phyloP scores from a whole-genome alignment of 148 eudicot species.

The Agrostemma githago region DNA sequence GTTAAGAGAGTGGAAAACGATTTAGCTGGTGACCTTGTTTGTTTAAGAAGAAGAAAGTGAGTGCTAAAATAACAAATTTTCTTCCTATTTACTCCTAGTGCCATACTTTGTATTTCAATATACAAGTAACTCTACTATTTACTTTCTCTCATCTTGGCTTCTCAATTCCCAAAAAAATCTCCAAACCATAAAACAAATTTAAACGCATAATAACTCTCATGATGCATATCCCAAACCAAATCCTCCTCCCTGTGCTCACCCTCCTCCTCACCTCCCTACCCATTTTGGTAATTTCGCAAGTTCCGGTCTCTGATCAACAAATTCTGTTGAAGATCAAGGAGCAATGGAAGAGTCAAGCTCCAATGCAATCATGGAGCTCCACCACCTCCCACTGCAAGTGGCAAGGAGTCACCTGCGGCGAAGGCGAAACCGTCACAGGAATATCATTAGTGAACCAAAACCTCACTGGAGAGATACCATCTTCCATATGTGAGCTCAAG shows the following conservation, averaged over 20 bases:
- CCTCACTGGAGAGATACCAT: too few relatives aligned
- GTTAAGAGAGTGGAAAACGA: too few relatives aligned
- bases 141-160: too few relatives aligned
- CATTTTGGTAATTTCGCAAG: constrained; percentile 52
- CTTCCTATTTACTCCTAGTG: too few relatives aligned
- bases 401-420: constrained; percentile 52
- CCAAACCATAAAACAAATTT: constrained; percentile 10
- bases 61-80: too few relatives aligned
- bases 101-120: too few relatives aligned
- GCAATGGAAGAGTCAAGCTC: constrained; percentile 39
- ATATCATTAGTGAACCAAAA: constrained; percentile 16
- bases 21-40: too few relatives aligned
- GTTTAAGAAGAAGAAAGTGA: too few relatives aligned
- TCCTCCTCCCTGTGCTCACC: constrained; percentile 14
- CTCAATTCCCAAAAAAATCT: too few relatives aligned
- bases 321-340: constrained; percentile 49
- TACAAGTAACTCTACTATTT: too few relatives aligned
- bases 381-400: constrained; percentile 55
- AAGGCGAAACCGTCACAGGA: constrained; percentile 36
- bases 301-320: constrained; percentile 34
- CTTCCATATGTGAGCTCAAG: too few relatives aligned
- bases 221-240: constrained; percentile 20
- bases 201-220: too few relatives aligned
- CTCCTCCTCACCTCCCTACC: constrained; percentile 34
- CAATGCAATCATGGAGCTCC: constrained; percentile 44